Conservation (phyloP, 164 flowering plant genomes). For the Santalum album region DNA sequence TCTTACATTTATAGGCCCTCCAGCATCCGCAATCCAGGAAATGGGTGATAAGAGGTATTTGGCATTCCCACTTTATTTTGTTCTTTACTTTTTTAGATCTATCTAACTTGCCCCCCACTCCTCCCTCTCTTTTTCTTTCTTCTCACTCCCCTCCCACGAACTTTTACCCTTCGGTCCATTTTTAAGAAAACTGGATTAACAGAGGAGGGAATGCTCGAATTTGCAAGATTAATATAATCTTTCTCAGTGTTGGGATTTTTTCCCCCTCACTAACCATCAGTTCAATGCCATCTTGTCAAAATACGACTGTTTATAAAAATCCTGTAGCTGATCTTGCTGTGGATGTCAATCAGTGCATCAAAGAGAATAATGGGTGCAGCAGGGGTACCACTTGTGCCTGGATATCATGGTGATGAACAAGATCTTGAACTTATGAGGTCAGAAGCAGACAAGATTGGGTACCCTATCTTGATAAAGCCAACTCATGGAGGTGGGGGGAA, state of each 20-base stretch:
- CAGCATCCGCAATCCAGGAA: slow-evolving; percentile 87
- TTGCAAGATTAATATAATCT: too few species aligned
- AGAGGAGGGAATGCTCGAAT: too few species aligned
- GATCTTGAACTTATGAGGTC: slow-evolving; percentile 74
- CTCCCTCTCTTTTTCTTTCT: background rate
- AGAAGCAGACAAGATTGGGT: slow-evolving; percentile 93
- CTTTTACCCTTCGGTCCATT: too few species aligned
- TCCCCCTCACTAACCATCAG: background rate
- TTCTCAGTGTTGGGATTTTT: background rate
- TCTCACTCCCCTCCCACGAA: background rate
- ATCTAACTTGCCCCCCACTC: background rate
- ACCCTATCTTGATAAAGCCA: slow-evolving; percentile 91
- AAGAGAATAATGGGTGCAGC: slow-evolving; percentile 99
- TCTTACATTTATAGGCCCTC: slow-evolving; percentile 85
- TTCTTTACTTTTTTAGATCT: background rate
- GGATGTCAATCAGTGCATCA: slow-evolving; percentile 65
- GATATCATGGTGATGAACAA: slow-evolving; percentile 92
- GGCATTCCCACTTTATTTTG: background rate
- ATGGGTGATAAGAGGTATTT: slow-evolving; percentile 97
- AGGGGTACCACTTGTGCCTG: slow-evolving; percentile 97
- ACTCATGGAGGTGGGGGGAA: slow-evolving; percentile 99
- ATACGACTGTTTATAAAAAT: background rate
- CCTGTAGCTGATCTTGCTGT: slow-evolving; percentile 3
- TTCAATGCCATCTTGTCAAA: background rate
- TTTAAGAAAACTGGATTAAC: too few species aligned